Conservation (phyloP, 2,329 filamentous ascomycete species). For the Talaromyces amestolkiae region DNA sequence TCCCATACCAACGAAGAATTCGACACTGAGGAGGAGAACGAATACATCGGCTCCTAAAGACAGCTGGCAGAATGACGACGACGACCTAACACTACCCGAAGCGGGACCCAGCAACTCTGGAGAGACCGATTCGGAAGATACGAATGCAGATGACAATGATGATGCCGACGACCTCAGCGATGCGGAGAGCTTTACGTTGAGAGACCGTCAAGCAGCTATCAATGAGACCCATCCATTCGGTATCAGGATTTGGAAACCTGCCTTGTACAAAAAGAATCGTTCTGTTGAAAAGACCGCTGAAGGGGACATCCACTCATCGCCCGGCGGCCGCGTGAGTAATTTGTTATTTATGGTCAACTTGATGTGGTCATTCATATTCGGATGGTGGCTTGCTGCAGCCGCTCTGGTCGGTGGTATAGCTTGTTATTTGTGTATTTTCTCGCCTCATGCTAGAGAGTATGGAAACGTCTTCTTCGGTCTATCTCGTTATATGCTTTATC, state of each 20-base stretch:
- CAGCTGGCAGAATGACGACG: slow-evolving; percentile 37
- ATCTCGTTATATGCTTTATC: slow-evolving; percentile 84
- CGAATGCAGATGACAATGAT: slow-evolving; percentile 22
- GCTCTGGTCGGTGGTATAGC: slow-evolving; percentile 70
- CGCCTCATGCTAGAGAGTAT: slow-evolving; percentile 79
- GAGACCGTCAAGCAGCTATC: slow-evolving; percentile 94
- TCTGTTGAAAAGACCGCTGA: slow-evolving; percentile 96
- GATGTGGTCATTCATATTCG: slow-evolving; percentile 86
- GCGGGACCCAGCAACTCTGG: slow-evolving; percentile 26
- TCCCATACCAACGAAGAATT: slow-evolving; percentile 35
- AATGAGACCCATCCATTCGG: slow-evolving; percentile 98
- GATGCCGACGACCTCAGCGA: slow-evolving; percentile 64
- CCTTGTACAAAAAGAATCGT: slow-evolving; percentile 93
- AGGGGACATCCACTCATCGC: slow-evolving; percentile 93
- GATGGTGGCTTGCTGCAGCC: slow-evolving; percentile 89
- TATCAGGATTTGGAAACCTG: slow-evolving; percentile 98
- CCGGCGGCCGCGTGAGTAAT: slow-evolving; percentile 77
- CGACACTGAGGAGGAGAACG: slow-evolving; percentile 42
- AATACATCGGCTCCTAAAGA: slow-evolving; percentile 35
- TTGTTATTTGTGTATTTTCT: slow-evolving; percentile 76
- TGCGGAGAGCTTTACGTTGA: slow-evolving; percentile 94
- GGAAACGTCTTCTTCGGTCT: slow-evolving; percentile 81
- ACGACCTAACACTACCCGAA: slow-evolving; percentile 38
- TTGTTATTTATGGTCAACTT: slow-evolving; percentile 88
- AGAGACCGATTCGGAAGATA: slow-evolving; percentile 25